Evolutionary conservation across 331 rosid genomes (phyloP), one percentile per base, ranked within the genome.

Genomic region (Telfairia occidentalis): DNA sequence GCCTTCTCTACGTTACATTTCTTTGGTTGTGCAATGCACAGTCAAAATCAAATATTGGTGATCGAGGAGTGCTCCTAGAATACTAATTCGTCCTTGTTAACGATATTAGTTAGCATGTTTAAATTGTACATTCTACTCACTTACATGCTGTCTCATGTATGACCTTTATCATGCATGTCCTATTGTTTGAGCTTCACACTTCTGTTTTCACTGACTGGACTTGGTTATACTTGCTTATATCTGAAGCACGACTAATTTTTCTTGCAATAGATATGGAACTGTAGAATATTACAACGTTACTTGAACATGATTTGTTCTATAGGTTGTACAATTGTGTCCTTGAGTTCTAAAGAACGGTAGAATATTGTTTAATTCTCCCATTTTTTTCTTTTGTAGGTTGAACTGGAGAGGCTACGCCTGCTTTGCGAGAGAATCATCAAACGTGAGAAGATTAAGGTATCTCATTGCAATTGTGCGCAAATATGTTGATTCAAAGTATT

Each of bases 371-470:
- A 63, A 23, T 77, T 64, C 12, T 34, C 28, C 28, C 12, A 6
- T 29, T n/a, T 23, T 24, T 29, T 76, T 75, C 46, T 80, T 83
- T 54, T 82, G 77, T 87, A 96, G 99, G 99, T 92, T 77, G 97
- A 96, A 69, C 82, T 96, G 60, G 99, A 96, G 89, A 92, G 91
- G 83, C 78, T 96, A 61, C 97, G 99, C 19, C 92, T 96, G 75
- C 95, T 96, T 29, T 96, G 99, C 28, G 99, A 96, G 77, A 89
- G 99, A 82, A 90, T 96, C 77, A 87, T 92, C 79, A 96, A 85
- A 83, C 94, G 99, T 63, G 99, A 96, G 77, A 96, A 96, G 79
- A 78, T 90, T 71, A 96, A 96, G 99, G 99, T 96, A 79, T 77
- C 64, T 30, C 42, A 40, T 30, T 67, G 38, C 49, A 66, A 23